phyloP scores from a whole-genome alignment of 768 basidiomycete species.

The Pholiota conissans region DNA sequence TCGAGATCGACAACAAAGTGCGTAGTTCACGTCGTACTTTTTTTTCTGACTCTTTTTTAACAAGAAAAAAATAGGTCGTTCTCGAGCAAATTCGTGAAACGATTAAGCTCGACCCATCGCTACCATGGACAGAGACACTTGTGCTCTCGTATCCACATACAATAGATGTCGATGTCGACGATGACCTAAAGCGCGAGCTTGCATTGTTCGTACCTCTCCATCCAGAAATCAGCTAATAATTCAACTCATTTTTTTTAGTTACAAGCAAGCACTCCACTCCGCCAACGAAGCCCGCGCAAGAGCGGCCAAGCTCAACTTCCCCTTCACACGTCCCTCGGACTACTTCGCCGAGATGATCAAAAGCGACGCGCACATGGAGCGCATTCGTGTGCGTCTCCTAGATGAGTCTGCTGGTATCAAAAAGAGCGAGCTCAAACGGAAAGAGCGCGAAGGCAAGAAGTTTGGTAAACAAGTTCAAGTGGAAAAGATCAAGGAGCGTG shows the following conservation, averaged over 20 bases:
- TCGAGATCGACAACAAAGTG: slow-evolving; percentile 82
- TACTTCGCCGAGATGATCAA: slow-evolving; percentile 99
- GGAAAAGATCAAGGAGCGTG: slow-evolving; percentile 90
- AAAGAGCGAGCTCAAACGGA: slow-evolving; percentile 87
- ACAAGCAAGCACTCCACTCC: slow-evolving; percentile 90
- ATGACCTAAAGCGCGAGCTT: slow-evolving; percentile 93
- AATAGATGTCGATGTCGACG: slow-evolving; percentile 75
- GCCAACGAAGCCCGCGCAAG: slow-evolving; percentile 75
- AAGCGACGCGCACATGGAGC: slow-evolving; percentile 96
- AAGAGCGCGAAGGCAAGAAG: slow-evolving; percentile 94
- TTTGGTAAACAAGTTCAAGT: slow-evolving; percentile 97
- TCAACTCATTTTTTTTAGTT: slow-evolving; percentile 46
- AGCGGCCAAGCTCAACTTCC: slow-evolving; percentile 76
- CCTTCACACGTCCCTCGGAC: slow-evolving; percentile 90
- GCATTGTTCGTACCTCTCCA: slow-evolving; percentile 73
- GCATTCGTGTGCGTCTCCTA: slow-evolving; percentile 85
- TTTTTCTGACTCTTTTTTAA: neutral
- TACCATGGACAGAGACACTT: slow-evolving; percentile 87
- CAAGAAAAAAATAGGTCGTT: slow-evolving; percentile 50
- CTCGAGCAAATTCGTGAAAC: slow-evolving; percentile 79
- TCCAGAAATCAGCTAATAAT: neutral
- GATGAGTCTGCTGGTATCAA: slow-evolving; percentile 90
- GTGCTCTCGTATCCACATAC: slow-evolving; percentile 68
- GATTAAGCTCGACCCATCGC: slow-evolving; percentile 69
- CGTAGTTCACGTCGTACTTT: slow-evolving; percentile 21